Conservation (phyloP, 257 asterid species). For the Perilla frutescens region DNA sequence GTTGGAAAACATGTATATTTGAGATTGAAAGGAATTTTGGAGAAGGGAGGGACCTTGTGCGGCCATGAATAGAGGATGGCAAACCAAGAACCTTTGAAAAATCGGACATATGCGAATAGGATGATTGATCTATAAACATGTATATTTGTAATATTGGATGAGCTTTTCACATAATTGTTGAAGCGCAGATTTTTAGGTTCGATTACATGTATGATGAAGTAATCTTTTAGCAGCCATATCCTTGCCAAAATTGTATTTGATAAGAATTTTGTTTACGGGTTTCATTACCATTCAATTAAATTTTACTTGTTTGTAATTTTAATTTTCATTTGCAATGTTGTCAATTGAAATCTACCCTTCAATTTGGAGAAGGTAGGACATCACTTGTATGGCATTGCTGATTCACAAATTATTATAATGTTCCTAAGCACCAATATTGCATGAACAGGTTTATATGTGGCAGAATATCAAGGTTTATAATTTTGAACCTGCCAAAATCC, state of each 20-base stretch:
- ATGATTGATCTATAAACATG: slow-evolving; percentile 12
- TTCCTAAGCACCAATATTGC: slow-evolving; percentile 11
- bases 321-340: not conserved
- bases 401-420: slow-evolving; percentile 17
- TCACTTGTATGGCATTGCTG: slow-evolving; percentile 16
- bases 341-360: slow-evolving; percentile 9
- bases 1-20: slow-evolving; percentile 20
- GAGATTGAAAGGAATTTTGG: slow-evolving; percentile 26
- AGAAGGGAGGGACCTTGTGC: not conserved
- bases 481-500: slow-evolving; percentile 27
- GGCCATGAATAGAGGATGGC: slow-evolving; percentile 22
- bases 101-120: not conserved
- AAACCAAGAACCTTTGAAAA: slow-evolving; percentile 22
- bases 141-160: slow-evolving; percentile 22
- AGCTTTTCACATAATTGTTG: slow-evolving; percentile 12
- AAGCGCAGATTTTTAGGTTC: slow-evolving; percentile 7
- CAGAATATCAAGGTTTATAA: slow-evolving; percentile 10
- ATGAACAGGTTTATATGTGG: slow-evolving; percentile 1
- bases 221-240: slow-evolving; percentile 10
- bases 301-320: not conserved
- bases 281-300: not conserved
- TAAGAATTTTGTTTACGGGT: not conserved
- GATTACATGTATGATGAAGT: slow-evolving; percentile 23
- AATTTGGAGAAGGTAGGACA: slow-evolving; percentile 23
- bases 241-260: slow-evolving; percentile 8